Percentiles rank a stretch among this genome's conserved stretches.
These are phyloP conservation scores for Pleurozium schreberi DNA, from an alignment of 225 moss, liverwort and hornwort genomes.

Conservation along the genomic window DNA sequence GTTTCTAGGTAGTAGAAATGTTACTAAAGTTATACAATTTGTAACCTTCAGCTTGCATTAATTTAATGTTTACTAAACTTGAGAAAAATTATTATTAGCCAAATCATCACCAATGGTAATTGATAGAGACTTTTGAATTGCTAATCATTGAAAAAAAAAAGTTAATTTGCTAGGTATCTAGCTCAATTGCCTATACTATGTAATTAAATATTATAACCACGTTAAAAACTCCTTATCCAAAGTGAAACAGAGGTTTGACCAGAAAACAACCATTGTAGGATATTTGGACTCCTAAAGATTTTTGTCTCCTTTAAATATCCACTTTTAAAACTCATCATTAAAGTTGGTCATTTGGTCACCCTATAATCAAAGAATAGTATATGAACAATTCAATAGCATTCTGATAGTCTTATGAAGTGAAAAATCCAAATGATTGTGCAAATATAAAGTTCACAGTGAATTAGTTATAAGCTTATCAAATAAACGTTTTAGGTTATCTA, in stretches of 20 bases:
- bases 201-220: background rate
- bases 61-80: too few relatives aligned
- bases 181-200: background rate
- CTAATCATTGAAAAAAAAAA: background rate
- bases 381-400: background rate
- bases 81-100: too few relatives aligned
- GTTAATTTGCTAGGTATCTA: background rate
- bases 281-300: background rate
- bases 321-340: accelerated
- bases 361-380: background rate
- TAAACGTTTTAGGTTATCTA: background rate
- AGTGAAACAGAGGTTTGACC: background rate
- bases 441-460: background rate
- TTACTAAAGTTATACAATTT: too few relatives aligned
- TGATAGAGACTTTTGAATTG: too few relatives aligned
- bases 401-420: background rate
- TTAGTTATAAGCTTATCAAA: background rate
- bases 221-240: background rate
- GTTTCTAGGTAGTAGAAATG: too few relatives aligned
- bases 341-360: background rate
- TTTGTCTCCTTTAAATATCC: background rate
- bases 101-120: too few relatives aligned
- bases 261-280: background rate
- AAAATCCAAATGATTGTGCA: background rate
- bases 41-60: too few relatives aligned